phyloP scores from a whole-genome alignment of 176 grass and related monocot genomes.

The Microstegium vimineum region DNA sequence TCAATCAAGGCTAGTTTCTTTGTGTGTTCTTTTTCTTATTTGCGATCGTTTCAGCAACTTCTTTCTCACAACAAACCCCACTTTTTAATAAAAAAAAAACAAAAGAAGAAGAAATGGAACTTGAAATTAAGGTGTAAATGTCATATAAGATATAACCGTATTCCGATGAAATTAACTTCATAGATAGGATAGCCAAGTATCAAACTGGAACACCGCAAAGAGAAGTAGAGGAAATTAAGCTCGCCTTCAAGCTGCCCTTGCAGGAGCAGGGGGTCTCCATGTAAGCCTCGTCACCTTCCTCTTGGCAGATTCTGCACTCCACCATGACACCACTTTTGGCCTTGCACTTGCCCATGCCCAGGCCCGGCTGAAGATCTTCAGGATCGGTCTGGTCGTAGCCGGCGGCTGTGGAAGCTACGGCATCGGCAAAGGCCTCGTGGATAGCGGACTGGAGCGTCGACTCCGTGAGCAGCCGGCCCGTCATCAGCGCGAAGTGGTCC shows the following conservation, averaged over 20 bases:
- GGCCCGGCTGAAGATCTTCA: neutral
- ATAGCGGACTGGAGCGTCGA: conserved; percentile 54
- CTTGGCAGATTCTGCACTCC: conserved; percentile 84
- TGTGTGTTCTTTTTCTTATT: neutral
- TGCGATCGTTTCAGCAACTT: too few relatives aligned
- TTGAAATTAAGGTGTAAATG: neutral
- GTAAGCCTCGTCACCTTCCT: conserved; percentile 57
- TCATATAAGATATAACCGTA: neutral
- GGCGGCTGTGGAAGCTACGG: neutral
- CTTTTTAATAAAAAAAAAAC: too few relatives aligned
- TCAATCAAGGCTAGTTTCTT: neutral
- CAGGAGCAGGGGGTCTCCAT: conserved; percentile 85
- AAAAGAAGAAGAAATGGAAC: too few relatives aligned
- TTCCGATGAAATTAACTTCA: neutral
- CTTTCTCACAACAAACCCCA: too few relatives aligned
- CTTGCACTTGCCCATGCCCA: neutral
- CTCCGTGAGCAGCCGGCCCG: conserved; percentile 68
- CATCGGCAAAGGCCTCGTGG: neutral
- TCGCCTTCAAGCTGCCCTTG: conserved; percentile 82
- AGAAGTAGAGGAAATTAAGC: neutral
- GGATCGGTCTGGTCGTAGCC: conserved; percentile 5
- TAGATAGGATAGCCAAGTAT: neutral
- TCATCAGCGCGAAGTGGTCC: conserved; percentile 74
- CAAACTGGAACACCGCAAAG: neutral
- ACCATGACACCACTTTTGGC: conserved; percentile 32